These are phyloP conservation scores for Rasamsonia emersonii DNA, from an alignment of 2,329 filamentous ascomycete species.

Conservation along the genomic window DNA sequence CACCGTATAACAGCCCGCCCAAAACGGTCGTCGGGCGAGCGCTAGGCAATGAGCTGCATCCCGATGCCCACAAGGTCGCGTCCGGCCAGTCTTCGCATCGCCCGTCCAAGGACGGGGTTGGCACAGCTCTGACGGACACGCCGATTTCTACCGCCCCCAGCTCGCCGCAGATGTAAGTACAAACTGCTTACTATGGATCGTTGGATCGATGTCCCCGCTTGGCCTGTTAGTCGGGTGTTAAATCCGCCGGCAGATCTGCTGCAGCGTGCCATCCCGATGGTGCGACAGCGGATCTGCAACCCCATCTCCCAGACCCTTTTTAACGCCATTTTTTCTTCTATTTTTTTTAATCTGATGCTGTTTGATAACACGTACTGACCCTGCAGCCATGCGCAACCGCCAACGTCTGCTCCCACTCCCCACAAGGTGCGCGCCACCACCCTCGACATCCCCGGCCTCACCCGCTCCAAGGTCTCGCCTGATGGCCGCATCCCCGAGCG, in stretches of 20 bases:
- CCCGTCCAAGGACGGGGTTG: constrained; percentile 39
- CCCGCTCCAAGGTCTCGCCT: constrained; percentile 87
- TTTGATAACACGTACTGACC: constrained; percentile 1
- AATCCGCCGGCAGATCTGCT: too few relatives aligned
- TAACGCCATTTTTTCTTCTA: too few relatives aligned
- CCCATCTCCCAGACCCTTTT: too few relatives aligned
- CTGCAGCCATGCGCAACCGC: constrained; percentile 56
- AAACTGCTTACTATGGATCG: too few relatives aligned
- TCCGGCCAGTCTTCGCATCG: constrained; percentile 15
- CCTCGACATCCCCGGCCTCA: constrained; percentile 93
- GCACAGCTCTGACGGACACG: constrained; percentile 52
- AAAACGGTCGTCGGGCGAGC: constrained; percentile 35
- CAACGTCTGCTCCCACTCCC: constrained; percentile 68
- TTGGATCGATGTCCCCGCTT: too few relatives aligned
- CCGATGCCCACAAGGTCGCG: constrained; percentile 25
- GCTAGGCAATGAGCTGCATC: constrained; percentile 33
- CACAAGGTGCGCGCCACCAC: constrained; percentile 84
- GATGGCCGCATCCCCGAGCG: constrained; percentile 89
- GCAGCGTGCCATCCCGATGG: too few relatives aligned
- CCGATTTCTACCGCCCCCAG: constrained; percentile 54
- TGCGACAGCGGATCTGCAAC: too few relatives aligned
- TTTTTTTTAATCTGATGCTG: too few relatives aligned
- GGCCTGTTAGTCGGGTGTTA: too few relatives aligned
- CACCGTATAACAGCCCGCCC: constrained; percentile 24
- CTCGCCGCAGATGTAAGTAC: constrained; percentile 53